A percentile compares a stretch with the other conserved stretches of the same genome.
These are phyloP conservation scores for Naganishia sp. DNA, from an alignment of 1,284 basidiomycete genomes.

Conservation along the genomic window DNA sequence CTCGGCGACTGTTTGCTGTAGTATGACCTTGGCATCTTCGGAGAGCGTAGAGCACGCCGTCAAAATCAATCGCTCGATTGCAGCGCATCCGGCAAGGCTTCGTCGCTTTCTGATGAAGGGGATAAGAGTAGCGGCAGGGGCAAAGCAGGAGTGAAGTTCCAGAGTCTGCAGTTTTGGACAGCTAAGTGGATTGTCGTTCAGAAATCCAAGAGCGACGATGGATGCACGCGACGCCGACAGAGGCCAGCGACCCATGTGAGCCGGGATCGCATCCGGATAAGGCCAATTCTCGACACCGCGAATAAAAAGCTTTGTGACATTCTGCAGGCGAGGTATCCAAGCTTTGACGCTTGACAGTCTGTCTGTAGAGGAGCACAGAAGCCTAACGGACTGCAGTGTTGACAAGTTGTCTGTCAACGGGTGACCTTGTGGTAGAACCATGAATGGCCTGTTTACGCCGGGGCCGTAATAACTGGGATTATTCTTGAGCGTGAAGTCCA, in stretches of 20 bases:
- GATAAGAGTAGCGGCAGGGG: not conserved
- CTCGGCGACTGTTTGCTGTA: not conserved
- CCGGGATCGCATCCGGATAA: not conserved
- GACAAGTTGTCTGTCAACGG: too few species aligned
- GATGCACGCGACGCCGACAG: not conserved
- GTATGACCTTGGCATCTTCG: not conserved
- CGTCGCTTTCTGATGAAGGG: not conserved
- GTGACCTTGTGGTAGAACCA: too few species aligned
- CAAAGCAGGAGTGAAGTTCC: constrained; percentile 3
- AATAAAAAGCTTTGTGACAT: constrained; percentile 14
- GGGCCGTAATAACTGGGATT: too few species aligned
- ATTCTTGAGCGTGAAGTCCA: not conserved
- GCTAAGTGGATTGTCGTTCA: not conserved
- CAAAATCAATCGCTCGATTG: not conserved
- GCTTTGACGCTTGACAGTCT: not conserved
- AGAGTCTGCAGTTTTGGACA: not conserved
- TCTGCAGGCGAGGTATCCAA: constrained; percentile 5
- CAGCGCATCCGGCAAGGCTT: not conserved
- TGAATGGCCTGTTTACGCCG: too few species aligned
- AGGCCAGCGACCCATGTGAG: not conserved
- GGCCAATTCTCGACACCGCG: too few species aligned
- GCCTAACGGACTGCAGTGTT: too few species aligned
- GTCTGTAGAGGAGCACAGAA: not conserved
- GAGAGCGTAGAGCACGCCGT: not conserved
- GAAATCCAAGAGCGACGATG: not conserved